Evolutionary conservation across 805 yeast genomes (phyloP).

Genomic region (Saccharomycopsis sp.): DNA sequence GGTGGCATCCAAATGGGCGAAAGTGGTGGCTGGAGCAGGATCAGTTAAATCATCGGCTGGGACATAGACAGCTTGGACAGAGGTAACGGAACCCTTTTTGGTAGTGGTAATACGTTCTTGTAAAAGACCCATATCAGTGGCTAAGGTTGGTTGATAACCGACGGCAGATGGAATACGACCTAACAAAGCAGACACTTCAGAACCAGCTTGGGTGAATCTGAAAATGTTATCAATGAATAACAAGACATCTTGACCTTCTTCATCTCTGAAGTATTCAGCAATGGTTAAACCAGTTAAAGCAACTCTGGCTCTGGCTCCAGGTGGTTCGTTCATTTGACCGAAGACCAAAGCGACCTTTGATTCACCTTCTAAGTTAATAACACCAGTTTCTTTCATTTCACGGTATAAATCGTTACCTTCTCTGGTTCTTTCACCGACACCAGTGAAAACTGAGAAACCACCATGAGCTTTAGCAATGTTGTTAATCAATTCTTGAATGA

Average conservation of each 20-base stretch:
- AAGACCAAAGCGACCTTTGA: conserved; percentile 98
- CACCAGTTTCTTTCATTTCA: conserved; percentile 99
- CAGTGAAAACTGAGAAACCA: conserved; percentile 26
- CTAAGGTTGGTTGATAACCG: conserved; percentile 99
- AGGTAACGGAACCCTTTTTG: conserved; percentile 98
- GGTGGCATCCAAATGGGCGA: conserved; percentile 99
- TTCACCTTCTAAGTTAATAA: conserved; percentile 98
- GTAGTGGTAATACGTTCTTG: conserved; percentile 99
- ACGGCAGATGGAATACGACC: conserved; percentile 99
- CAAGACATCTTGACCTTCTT: conserved; percentile 99
- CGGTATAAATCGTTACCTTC: conserved; percentile 99
- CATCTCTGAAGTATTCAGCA: conserved; percentile 97
- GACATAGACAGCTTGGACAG: conserved; percentile 99
- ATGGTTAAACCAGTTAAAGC: conserved; percentile 15
- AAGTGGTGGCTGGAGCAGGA: conserved; percentile 99
- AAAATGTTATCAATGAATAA: conserved; percentile 98
- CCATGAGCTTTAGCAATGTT: conserved; percentile 99
- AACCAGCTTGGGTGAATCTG: conserved; percentile 99
- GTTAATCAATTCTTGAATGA: conserved; percentile 98
- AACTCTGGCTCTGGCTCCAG: conserved; percentile 77
- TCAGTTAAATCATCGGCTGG: conserved; percentile 99
- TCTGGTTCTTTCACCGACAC: conserved; percentile 99
- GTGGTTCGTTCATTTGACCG: conserved; percentile 99
- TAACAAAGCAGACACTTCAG: conserved; percentile 98
- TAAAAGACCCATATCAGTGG: conserved; percentile 99